A percentile compares a stretch with the other conserved stretches of the same genome.
These are phyloP conservation scores for Closterium sp. DNA, from an alignment of 139 green algal genomes.

Conservation along the genomic window DNA sequence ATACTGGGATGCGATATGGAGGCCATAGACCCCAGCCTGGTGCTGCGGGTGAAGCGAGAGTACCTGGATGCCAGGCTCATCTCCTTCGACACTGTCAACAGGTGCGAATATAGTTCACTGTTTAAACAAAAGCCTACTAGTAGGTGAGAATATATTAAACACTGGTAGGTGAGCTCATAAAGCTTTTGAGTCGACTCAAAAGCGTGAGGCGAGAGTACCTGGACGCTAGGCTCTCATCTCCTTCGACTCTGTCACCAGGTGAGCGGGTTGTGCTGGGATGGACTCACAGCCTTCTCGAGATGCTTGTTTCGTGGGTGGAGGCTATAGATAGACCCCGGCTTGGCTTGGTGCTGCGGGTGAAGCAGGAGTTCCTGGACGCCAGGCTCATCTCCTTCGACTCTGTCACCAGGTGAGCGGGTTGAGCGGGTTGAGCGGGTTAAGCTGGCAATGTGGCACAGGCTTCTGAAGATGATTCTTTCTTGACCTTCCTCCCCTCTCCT, in stretches of 20 bases:
- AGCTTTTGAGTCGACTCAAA: no score
- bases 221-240: neutral
- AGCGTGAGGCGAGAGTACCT: neutral
- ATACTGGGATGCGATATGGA: conserved; percentile 29
- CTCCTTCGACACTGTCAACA: conserved; percentile 29
- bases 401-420: conserved; percentile 21
- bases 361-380: conserved; percentile 14
- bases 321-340: neutral
- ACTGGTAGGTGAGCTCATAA: no score
- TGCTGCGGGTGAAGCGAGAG: conserved; percentile 4
- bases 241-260: conserved; percentile 28
- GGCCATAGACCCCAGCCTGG: neutral
- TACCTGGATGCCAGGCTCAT: conserved; percentile 4
- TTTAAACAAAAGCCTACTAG: no score
- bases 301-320: neutral
- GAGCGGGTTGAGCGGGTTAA: no score
- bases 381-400: neutral
- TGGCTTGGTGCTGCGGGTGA: conserved; percentile 4
- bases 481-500: no score
- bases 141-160: neutral
- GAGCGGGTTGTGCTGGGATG: no score
- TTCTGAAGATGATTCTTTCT: no score
- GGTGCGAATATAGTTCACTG: neutral
- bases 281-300: no score
- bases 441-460: no score